Base-by-base conservation (phyloP, 192 early-diverging fungal genomes). In the Radiomyces spectabilis region DNA sequence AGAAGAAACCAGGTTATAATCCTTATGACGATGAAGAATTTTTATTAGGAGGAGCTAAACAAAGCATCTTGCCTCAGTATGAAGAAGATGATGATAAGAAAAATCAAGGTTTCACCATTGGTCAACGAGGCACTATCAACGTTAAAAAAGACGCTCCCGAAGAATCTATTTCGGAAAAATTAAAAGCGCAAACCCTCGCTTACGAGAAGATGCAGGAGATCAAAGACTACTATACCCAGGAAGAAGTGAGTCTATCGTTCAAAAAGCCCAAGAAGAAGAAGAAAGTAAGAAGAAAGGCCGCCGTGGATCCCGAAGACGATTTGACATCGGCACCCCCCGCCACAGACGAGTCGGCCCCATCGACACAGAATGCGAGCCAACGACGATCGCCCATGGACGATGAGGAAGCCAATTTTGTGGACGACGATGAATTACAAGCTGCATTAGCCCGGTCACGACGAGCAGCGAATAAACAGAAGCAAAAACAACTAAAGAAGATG, bases 341-440 rank as follows among this genome's bases (percentile, higher is more conserved):
- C 7, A 37, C 41, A 44, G 42, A n/a, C 7, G 3, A 0, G 19
- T 25, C 34, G 19, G 18, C 31, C 5, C 7, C 24, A 29, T 21
- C 38, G 4, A n/a, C 13, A 15, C 32, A 15, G 8, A 32, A n/a
- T 29, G n/a, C 1, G 9, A 46, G 41, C 15, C 16, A 26, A 49
- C 25, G 29, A 25, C 10, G 19, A 24, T 21, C 18, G 15, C 5
- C 5, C 18, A 10, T 16, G 19, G 19, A 39, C 12, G 32, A 49
- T 51, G 64, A 71, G 22, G 81, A 86, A n/a, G 55, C 80, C 10
- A 93, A 88, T 58, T 85, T 86, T 74, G 92, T 95, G 13, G 95
- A 98, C 55, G 95, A 98, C 61, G 94, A 96, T 55, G 95, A 98
- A 47, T 61, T 98, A 35, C 93, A 95, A 53, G 61, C 67, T 19